A percentile compares a stretch with the other conserved stretches of the same genome.
Conservation (phyloP, 305 asterid species). For the Fraxinus nigra region DNA sequence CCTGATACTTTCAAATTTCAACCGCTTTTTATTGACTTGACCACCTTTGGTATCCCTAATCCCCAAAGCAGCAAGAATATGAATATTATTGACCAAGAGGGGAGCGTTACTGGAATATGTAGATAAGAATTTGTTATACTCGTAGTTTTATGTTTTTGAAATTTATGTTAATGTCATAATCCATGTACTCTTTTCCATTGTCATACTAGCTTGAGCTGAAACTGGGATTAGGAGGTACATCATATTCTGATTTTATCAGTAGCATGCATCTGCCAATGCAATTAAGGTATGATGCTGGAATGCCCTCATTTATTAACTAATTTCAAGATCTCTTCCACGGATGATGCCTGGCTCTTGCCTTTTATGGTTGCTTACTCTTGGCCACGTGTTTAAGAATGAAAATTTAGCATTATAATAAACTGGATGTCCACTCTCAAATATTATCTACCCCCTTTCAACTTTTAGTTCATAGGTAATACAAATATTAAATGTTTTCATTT, state of each 20-base stretch:
- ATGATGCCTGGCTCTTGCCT: neutral
- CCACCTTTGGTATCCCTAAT: neutral
- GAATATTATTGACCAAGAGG: neutral
- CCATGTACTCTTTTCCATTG: conserved; percentile 18
- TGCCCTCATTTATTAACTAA: neutral
- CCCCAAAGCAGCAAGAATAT: neutral
- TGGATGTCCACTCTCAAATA: neutral
- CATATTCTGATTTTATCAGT: conserved; percentile 81
- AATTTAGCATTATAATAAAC: neutral
- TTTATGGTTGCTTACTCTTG: neutral
- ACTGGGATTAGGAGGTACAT: conserved; percentile 91
- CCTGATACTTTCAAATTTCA: neutral
- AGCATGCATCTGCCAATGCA: conserved; percentile 95
- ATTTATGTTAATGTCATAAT: neutral
- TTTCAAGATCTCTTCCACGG: conserved; percentile 5
- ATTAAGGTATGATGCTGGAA: conserved; percentile 55
- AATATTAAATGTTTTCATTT: neutral
- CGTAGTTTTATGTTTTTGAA: neutral
- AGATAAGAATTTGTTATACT: neutral
- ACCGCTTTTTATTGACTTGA: conserved; percentile 2
- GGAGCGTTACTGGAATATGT: neutral
- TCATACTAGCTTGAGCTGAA: conserved; percentile 74
- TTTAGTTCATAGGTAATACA: neutral
- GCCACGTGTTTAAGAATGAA: neutral
- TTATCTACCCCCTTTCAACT: neutral